Conservation (phyloP, 495 filamentous ascomycete genomes). For the Xylona heveae region DNA sequence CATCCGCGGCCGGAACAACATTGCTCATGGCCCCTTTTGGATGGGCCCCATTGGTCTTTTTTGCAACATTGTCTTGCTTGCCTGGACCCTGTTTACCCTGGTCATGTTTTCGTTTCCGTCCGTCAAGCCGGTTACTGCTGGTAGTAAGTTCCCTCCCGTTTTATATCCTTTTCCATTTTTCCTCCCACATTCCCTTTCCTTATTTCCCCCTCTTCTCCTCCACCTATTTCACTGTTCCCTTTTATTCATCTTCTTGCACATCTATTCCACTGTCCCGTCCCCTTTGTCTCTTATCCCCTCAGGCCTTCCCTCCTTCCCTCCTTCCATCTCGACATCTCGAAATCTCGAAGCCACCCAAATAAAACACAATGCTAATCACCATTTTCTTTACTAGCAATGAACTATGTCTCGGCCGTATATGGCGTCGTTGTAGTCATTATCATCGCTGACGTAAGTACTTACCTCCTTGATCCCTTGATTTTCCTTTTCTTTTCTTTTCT, state of each 20-base stretch:
- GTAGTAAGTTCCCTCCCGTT: conserved; percentile 10
- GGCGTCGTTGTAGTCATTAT: conserved; percentile 22
- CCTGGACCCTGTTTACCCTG: conserved; percentile 30
- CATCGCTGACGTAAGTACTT: too few relatives aligned
- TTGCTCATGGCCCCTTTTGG: conserved; percentile 29
- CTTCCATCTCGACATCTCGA: not conserved
- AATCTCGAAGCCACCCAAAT: too few relatives aligned
- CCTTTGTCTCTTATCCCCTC: not conserved
- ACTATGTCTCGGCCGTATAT: conserved; percentile 32
- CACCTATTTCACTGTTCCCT: not conserved
- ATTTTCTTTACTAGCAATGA: too few relatives aligned
- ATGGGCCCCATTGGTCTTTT: conserved; percentile 20
- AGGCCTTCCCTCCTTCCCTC: not conserved
- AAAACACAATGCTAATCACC: conserved; percentile 2
- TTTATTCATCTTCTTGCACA: conserved; percentile 1
- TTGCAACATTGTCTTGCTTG: conserved; percentile 23
- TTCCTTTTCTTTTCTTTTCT: too few relatives aligned
- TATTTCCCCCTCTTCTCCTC: too few relatives aligned
- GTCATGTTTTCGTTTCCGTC: conserved; percentile 31
- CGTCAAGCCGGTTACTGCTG: conserved; percentile 18
- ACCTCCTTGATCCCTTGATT: too few relatives aligned
- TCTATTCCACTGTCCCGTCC: too few relatives aligned
- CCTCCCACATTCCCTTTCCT: not conserved
- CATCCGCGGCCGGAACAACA: conserved; percentile 26
- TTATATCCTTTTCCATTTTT: not conserved